Evolutionary conservation across 2,329 filamentous ascomycete species (phyloP).

Genomic region (Sporothrix variecibatus): DNA sequence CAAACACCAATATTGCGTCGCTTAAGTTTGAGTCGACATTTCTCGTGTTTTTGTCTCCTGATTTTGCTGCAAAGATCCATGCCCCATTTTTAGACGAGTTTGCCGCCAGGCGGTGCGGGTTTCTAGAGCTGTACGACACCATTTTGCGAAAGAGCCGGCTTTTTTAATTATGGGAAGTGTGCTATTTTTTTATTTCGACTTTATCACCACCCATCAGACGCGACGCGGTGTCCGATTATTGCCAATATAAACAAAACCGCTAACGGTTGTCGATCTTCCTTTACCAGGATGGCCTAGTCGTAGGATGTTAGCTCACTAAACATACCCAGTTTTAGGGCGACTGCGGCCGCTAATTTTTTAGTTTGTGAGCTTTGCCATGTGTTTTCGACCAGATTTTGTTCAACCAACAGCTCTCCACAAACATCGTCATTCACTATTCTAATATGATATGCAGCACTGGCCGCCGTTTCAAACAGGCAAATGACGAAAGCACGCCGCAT

Average conservation of each 20-base stretch:
- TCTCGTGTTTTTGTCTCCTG: not conserved
- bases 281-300: not conserved
- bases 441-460: not conserved
- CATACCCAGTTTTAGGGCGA: not conserved
- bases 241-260: not conserved
- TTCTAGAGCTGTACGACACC: not conserved
- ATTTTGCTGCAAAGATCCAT: not conserved
- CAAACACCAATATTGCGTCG: too few relatives aligned
- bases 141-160: not conserved
- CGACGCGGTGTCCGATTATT: not conserved
- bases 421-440: not conserved
- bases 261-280: not conserved
- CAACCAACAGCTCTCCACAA: not conserved
- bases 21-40: too few relatives aligned
- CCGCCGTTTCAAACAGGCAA: not conserved
- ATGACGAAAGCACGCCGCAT: not conserved
- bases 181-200: not conserved
- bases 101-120: constrained; percentile 3
- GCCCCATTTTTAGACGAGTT: not conserved
- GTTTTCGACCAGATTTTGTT: not conserved
- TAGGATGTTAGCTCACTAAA: not conserved
- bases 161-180: not conserved
- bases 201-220: not conserved
- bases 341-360: not conserved
- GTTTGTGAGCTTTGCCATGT: not conserved